Conservation (phyloP, 768 basidiomycete genomes). For the Hygrocybe punicea region DNA sequence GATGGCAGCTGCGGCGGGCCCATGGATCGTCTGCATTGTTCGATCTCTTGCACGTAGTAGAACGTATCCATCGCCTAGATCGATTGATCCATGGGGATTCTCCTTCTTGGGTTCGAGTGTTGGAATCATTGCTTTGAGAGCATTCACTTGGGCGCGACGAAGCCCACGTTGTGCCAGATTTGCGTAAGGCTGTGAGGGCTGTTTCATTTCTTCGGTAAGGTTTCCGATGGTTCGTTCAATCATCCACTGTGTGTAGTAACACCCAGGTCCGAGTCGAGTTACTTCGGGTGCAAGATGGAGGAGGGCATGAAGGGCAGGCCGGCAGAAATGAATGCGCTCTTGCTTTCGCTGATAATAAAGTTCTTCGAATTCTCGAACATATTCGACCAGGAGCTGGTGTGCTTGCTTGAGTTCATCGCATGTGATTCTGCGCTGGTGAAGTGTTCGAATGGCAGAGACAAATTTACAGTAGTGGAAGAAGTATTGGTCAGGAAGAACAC, state of each 20-base stretch:
- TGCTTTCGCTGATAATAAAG: too few relatives aligned
- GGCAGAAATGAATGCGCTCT: background rate
- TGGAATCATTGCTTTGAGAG: background rate
- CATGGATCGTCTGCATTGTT: background rate
- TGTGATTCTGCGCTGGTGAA: background rate
- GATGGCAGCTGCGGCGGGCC: conserved; percentile 11
- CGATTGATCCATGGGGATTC: conserved; percentile 3
- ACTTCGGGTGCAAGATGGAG: conserved; percentile 5
- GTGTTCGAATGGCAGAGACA: conserved; percentile 3
- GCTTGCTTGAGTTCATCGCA: conserved; percentile 1
- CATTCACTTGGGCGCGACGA: conserved; percentile 3
- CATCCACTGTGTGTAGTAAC: conserved; percentile 3
- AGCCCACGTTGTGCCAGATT: conserved; percentile 6
- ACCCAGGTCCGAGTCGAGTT: background rate
- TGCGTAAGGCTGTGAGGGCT: conserved; percentile 6
- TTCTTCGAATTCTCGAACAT: too few relatives aligned
- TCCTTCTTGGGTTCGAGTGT: background rate
- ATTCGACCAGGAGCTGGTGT: background rate
- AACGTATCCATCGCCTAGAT: conserved; percentile 1
- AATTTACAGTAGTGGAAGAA: conserved; percentile 2
- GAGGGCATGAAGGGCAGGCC: conserved; percentile 4
- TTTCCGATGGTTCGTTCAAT: conserved; percentile 7
- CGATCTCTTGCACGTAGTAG: conserved; percentile 3
- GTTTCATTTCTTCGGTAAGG: conserved; percentile 3
- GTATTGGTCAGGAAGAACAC: conserved; percentile 16